Evolutionary conservation across 1,284 basidiomycete genomes (phyloP), one percentile per base, ranked within the genome.

Genomic region (Pseudozyma pruni): DNA sequence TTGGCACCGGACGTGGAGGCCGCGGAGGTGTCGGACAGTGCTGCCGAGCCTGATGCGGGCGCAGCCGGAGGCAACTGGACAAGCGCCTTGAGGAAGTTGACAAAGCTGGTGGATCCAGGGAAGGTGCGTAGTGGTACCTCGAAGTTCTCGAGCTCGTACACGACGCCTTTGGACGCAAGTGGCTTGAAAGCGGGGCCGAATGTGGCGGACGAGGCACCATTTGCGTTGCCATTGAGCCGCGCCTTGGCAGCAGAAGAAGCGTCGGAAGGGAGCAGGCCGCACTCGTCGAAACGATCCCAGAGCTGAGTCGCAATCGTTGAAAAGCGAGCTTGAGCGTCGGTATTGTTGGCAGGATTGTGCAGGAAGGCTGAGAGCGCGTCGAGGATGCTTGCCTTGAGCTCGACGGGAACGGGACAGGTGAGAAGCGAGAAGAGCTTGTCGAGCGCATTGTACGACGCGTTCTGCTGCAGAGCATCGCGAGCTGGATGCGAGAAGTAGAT

Each of bases 321-420:
- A 31, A 72, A 68, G 25, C 52, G 43, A 29, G 54, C 41, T 32
- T 58, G 55, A 33, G 42, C 47, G 13, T 50, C 51, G 14, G 62
- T 47, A 25, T 38, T 54, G 55, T 38, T 40, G 29, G 33, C 34
- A 27, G 52, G 45, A 38, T 64, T 49, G 20, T 69, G 79, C 0
- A 83, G 78, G 84, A 98, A 97, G 0, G 93, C 90, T 0, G 91
- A 87, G 6, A 96, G 85, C 0, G 92, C 89, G 33, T 92, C 88
- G 59, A 97, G 90, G 1, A 96, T 85, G 1, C 90, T 88, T 0
- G 93, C 93, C 78, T 97, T 97, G 52, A 98, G 86, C 76, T 97
- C 93, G n/a, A 95, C 85, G 0, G 92, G 91, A 86, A 23, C 67
- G 1, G 72, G 75, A 43, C 75, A 79, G 17, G 74, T 69, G 39